These are phyloP conservation scores for Debaryomyces hansenii DNA, from an alignment of 805 yeast species.

Conservation along the genomic window DNA sequence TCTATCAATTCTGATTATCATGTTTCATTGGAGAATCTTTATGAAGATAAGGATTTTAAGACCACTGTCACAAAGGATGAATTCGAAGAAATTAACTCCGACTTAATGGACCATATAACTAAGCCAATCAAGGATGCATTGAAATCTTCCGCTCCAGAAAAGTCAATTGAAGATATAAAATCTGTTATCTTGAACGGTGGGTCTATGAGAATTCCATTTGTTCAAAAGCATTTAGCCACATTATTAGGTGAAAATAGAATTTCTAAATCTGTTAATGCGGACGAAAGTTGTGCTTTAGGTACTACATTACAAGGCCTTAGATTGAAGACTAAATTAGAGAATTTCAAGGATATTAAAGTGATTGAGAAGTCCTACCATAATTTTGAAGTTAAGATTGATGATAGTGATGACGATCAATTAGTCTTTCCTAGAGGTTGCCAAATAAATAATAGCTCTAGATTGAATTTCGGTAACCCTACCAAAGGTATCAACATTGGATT, in stretches of 20 bases:
- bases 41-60: conserved; percentile 73
- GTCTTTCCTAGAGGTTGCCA: conserved; percentile 51
- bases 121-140: conserved; percentile 59
- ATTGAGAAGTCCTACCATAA: conserved; percentile 55
- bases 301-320: conserved; percentile 79
- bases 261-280: conserved; percentile 88
- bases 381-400: conserved; percentile 40
- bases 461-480: conserved; percentile 37
- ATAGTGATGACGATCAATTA: conserved; percentile 15
- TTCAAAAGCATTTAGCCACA: conserved; percentile 59
- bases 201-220: conserved; percentile 83
- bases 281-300: conserved; percentile 91
- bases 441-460: conserved; percentile 29
- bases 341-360: conserved; percentile 57
- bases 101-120: conserved; percentile 45
- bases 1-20: conserved; percentile 84
- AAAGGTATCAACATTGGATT: conserved; percentile 29
- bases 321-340: conserved; percentile 64
- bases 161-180: conserved; percentile 39
- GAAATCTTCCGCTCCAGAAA: conserved; percentile 20
- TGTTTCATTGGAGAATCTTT: conserved; percentile 74
- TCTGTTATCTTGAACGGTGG: conserved; percentile 90
- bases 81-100: conserved; percentile 60
- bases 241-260: conserved; percentile 61
- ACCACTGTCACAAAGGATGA: conserved; percentile 72